Percentiles rank a stretch among this genome's conserved stretches.
phyloP scores from a whole-genome alignment of 2,329 filamentous ascomycete species.

The Escovopsis weberi region DNA sequence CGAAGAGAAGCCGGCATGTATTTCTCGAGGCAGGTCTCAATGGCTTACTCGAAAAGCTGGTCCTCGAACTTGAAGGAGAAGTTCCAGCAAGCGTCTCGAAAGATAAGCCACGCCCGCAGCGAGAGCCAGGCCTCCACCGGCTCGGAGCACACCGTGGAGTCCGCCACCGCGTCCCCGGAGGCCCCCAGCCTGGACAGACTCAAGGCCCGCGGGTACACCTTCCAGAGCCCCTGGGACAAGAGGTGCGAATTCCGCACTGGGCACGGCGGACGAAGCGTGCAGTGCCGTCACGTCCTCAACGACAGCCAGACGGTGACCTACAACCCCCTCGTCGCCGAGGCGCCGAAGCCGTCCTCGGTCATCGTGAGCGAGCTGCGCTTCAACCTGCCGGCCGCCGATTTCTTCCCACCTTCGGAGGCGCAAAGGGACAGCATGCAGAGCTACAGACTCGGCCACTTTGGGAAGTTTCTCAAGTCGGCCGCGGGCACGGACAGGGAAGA shows the following conservation, averaged over 20 bases:
- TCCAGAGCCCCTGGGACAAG: constrained; percentile 75
- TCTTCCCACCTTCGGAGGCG: constrained; percentile 26
- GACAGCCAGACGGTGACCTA: constrained; percentile 20
- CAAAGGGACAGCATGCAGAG: constrained; percentile 18
- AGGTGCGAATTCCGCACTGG: constrained; percentile 76
- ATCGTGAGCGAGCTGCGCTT: constrained; percentile 75
- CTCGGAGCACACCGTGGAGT: constrained; percentile 13
- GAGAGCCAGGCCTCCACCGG: constrained; percentile 17
- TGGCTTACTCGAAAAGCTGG: constrained; percentile 40
- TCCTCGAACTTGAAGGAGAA: constrained; percentile 30
- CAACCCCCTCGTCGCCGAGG: constrained; percentile 28
- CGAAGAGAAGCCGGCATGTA: constrained; percentile 1
- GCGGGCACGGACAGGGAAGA: constrained; percentile 19
- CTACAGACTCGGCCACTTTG: constrained; percentile 22
- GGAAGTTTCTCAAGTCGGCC: constrained; percentile 23
- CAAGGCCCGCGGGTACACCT: constrained; percentile 55
- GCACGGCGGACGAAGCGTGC: constrained; percentile 56
- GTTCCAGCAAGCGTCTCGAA: constrained; percentile 21
- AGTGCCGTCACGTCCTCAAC: constrained; percentile 58
- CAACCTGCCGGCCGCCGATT: constrained; percentile 55
- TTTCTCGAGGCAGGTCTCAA: constrained; percentile 31
- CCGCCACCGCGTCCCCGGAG: constrained; percentile 7
- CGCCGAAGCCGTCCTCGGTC: constrained; percentile 20
- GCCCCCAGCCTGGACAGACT: constrained; percentile 11
- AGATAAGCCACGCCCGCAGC: constrained; percentile 14